Percentiles rank a stretch among this genome's conserved stretches.
phyloP scores from a whole-genome alignment of 2,329 filamentous ascomycete species.

The Cadophora malorum region DNA sequence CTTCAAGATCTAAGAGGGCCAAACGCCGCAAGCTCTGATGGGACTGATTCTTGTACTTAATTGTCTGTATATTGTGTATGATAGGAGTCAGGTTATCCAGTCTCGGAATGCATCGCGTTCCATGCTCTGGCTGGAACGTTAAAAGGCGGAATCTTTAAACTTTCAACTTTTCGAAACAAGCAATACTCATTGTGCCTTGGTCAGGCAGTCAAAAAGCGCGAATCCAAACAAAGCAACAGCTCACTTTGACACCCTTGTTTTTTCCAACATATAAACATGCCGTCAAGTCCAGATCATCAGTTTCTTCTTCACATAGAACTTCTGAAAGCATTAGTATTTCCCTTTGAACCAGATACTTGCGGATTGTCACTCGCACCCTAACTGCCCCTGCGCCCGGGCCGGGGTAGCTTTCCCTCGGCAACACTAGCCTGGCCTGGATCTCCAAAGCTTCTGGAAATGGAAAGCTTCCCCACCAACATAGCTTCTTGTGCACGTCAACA shows the following conservation, averaged over 20 bases:
- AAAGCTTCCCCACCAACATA: constrained; percentile 1
- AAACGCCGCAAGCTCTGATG: constrained; percentile 38
- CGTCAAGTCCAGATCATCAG: no score
- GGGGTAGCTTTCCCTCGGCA: not conserved
- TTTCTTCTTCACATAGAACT: no score
- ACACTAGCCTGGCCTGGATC: not conserved
- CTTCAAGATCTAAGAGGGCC: constrained; percentile 36
- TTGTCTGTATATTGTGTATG: not conserved
- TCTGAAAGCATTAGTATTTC: no score
- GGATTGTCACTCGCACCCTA: no score
- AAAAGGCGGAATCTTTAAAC: not conserved
- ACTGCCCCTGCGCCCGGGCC: not conserved
- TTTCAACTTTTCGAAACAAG: not conserved
- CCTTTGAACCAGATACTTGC: no score
- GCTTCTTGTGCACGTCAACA: constrained; percentile 27
- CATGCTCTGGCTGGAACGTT: not conserved
- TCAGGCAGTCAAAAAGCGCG: not conserved
- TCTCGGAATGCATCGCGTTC: not conserved
- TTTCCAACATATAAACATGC: no score
- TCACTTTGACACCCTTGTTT: not conserved
- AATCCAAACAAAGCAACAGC: not conserved
- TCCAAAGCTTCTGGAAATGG: not conserved
- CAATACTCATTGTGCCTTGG: not conserved
- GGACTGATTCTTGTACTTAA: not conserved
- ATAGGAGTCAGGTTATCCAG: not conserved